Evolutionary conservation across 1,139 yeast genomes (phyloP).

Genomic region (Debaryomyces sp.): DNA sequence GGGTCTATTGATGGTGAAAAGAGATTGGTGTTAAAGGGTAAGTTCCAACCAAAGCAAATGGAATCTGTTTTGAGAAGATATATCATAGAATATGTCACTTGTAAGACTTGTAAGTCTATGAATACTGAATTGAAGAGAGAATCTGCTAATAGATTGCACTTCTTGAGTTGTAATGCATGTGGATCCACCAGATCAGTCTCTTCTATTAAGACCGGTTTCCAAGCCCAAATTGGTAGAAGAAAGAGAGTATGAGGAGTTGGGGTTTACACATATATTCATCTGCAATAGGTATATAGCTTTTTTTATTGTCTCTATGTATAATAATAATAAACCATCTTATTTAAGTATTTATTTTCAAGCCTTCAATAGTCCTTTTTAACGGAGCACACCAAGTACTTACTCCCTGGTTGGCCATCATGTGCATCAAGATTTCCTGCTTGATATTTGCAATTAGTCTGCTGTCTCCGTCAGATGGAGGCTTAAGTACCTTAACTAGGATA

Average conservation of each 20-base stretch:
- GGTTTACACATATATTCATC: slow-evolving; percentile 1
- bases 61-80: slow-evolving; percentile 96
- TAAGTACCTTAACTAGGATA: slow-evolving; percentile 11
- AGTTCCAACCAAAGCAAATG: slow-evolving; percentile 96
- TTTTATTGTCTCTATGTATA: slow-evolving; percentile 12
- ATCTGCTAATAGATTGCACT: slow-evolving; percentile 92
- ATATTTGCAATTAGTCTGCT: slow-evolving; percentile 12
- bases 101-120: slow-evolving; percentile 98
- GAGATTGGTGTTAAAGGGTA: slow-evolving; percentile 95
- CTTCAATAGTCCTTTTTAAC: slow-evolving; percentile 51
- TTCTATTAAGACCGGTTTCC: slow-evolving; percentile 99
- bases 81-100: slow-evolving; percentile 94
- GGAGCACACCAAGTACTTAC: slow-evolving; percentile 61
- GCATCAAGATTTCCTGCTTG: slow-evolving; percentile 38
- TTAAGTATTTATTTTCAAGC: slow-evolving; percentile 4
- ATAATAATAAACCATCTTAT: slow-evolving; percentile 9
- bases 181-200: slow-evolving; percentile 97
- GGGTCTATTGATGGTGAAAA: slow-evolving; percentile 98
- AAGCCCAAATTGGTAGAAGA: slow-evolving; percentile 88
- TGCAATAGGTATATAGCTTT: slow-evolving; percentile 6
- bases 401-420: slow-evolving; percentile 55
- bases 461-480: slow-evolving; percentile 10
- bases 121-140: slow-evolving; percentile 96
- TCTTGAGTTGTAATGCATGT: slow-evolving; percentile 97
- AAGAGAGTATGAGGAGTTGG: slow-evolving; percentile 36